phyloP scores from a whole-genome alignment of 2,329 filamentous ascomycete genomes.

The Pezicula carpinea region DNA sequence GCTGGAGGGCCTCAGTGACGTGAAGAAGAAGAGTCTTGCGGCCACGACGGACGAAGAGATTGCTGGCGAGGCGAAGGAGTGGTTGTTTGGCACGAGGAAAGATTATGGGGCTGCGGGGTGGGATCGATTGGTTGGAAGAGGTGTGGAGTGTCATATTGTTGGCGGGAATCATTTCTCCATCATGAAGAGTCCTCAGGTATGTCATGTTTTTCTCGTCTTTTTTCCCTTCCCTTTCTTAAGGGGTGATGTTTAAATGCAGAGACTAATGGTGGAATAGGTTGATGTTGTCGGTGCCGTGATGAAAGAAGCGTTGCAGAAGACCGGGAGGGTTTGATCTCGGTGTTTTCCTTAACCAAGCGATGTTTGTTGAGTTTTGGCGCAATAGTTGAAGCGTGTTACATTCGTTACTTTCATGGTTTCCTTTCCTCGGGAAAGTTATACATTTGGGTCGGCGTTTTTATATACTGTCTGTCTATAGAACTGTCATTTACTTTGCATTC shows the following conservation, averaged over 20 bases:
- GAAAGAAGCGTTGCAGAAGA: background rate
- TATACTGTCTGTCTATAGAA: too few species aligned
- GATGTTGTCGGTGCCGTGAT: background rate
- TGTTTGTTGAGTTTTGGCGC: too few species aligned
- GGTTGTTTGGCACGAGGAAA: constrained; percentile 1
- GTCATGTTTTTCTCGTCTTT: too few species aligned
- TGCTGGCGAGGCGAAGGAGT: constrained; percentile 1
- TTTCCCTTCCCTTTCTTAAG: background rate
- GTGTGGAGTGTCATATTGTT: constrained; percentile 3
- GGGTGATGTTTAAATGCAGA: background rate
- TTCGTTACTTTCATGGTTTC: too few species aligned
- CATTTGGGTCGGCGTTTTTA: too few species aligned
- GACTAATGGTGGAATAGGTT: background rate
- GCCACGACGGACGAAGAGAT: background rate
- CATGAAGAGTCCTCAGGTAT: constrained; percentile 3
- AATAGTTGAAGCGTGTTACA: too few species aligned
- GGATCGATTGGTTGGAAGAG: constrained; percentile 4
- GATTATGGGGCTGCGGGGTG: constrained; percentile 5
- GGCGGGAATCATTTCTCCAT: constrained; percentile 6
- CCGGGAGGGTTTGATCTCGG: background rate
- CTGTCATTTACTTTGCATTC: too few species aligned
- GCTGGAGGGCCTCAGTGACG: background rate
- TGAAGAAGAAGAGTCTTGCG: constrained; percentile 1
- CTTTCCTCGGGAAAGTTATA: too few species aligned
- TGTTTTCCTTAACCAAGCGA: too few species aligned